A percentile compares a stretch with the other conserved stretches of the same genome.
Evolutionary conservation across 768 basidiomycete genomes (phyloP).

Genomic region (Tylopilus felleus): DNA sequence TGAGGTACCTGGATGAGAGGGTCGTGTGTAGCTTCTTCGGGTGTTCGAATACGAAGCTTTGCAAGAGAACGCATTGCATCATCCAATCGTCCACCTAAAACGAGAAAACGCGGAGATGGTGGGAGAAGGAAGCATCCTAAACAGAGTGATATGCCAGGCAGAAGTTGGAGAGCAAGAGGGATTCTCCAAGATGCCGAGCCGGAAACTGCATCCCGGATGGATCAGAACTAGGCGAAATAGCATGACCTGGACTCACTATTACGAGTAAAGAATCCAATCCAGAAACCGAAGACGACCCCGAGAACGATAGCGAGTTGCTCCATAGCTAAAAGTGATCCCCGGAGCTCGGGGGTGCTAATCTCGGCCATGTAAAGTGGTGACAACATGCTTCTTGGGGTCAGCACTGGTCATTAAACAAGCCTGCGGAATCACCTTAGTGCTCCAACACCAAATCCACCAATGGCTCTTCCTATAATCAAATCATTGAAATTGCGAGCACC

Average conservation of each 20-base stretch:
- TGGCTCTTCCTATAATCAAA: constrained; percentile 64
- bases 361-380: constrained; percentile 81
- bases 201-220: constrained; percentile 38
- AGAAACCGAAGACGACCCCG: constrained; percentile 80
- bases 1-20: constrained; percentile 45
- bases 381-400: constrained; percentile 53
- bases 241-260: constrained; percentile 40
- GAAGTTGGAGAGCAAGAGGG: constrained; percentile 67
- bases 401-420: constrained; percentile 2
- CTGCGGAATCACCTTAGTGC: constrained; percentile 50
- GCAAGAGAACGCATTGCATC: constrained; percentile 60
- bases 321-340: constrained; percentile 74
- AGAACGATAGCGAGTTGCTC: constrained; percentile 81
- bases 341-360: constrained; percentile 75
- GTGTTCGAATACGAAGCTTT: constrained; percentile 43
- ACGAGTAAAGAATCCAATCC: constrained; percentile 75
- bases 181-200: constrained; percentile 73
- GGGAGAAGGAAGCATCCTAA: constrained; percentile 53
- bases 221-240: background rate
- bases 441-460: constrained; percentile 82
- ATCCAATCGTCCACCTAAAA: constrained; percentile 47
- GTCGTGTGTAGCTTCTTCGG: constrained; percentile 47
- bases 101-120: constrained; percentile 46
- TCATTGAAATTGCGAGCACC: constrained; percentile 53
- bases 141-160: constrained; percentile 65